Conservation (phyloP, 257 asterid genomes). For the Solanum sejunctum region DNA sequence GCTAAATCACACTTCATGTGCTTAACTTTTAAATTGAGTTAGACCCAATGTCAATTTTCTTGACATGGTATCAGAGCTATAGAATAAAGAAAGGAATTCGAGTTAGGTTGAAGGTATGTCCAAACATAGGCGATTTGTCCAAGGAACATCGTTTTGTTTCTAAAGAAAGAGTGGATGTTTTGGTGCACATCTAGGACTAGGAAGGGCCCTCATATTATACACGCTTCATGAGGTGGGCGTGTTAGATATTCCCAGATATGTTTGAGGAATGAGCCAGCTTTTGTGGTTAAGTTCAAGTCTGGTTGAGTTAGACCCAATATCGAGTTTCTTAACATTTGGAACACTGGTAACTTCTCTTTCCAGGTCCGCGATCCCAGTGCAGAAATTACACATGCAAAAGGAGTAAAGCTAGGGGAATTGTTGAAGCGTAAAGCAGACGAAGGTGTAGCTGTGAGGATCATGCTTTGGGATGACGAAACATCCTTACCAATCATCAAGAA, state of each 20-base stretch:
- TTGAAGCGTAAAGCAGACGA: constrained; percentile 72
- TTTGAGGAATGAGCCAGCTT: neutral
- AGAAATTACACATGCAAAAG: constrained; percentile 54
- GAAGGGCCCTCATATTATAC: neutral
- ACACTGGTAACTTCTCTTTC: neutral
- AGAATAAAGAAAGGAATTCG: neutral
- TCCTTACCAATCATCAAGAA: constrained; percentile 68
- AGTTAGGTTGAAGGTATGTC: neutral
- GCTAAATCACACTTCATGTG: neutral
- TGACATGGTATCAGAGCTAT: neutral
- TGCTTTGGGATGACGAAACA: constrained; percentile 86
- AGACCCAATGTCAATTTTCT: neutral
- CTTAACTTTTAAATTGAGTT: neutral
- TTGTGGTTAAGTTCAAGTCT: neutral
- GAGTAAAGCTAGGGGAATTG: constrained; percentile 72
- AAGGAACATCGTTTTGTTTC: neutral
- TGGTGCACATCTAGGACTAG: neutral
- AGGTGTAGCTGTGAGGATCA: constrained; percentile 69
- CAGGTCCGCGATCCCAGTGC: constrained; percentile 72
- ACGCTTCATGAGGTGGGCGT: neutral
- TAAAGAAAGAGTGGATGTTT: neutral
- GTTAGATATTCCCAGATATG: neutral
- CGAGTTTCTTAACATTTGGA: neutral
- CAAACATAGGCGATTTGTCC: neutral
- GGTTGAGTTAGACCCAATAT: neutral